Conservation (phyloP, 2,329 filamentous ascomycete species). For the Hypocrella siamensis region DNA sequence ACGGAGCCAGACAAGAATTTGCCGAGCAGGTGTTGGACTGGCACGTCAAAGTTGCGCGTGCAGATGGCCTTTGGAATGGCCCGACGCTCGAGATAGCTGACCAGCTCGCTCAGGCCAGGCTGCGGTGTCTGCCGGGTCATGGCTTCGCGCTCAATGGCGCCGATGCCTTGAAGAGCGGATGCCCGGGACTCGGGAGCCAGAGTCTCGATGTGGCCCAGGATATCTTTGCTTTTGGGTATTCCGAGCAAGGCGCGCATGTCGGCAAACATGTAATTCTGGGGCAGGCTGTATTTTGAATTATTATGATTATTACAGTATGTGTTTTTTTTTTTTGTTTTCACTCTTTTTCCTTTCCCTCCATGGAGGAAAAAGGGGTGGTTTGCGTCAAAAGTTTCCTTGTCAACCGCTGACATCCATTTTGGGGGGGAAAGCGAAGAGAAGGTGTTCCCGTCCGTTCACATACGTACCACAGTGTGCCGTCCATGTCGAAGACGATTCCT, state of each 20-base stretch:
- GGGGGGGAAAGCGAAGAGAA: neutral
- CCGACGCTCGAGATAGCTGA: conserved; percentile 62
- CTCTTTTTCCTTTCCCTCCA: no score
- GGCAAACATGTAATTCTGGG: conserved; percentile 89
- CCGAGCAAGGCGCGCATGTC: conserved; percentile 66
- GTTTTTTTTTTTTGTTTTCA: neutral
- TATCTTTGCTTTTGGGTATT: conserved; percentile 62
- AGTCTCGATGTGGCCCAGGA: conserved; percentile 72
- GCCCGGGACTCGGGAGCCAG: conserved; percentile 47
- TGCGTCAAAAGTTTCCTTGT: no score
- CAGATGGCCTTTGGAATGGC: conserved; percentile 68
- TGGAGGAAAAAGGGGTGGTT: no score
- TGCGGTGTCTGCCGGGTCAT: conserved; percentile 73
- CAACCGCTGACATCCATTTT: neutral
- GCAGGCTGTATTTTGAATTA: conserved; percentile 59
- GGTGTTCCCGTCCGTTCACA: neutral
- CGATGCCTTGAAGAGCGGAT: conserved; percentile 56
- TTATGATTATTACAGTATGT: no score
- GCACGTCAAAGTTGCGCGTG: conserved; percentile 81
- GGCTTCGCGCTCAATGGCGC: conserved; percentile 61
- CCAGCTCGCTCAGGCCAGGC: conserved; percentile 60
- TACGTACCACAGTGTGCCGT: conserved; percentile 73
- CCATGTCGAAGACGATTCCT: conserved; percentile 76
- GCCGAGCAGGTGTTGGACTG: conserved; percentile 56
- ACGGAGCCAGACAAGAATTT: conserved; percentile 55